A percentile compares a stretch with the other conserved stretches of the same genome.
Evolutionary conservation across 1,284 basidiomycete genomes (phyloP).

Genomic region (Puccinia novopanici): DNA sequence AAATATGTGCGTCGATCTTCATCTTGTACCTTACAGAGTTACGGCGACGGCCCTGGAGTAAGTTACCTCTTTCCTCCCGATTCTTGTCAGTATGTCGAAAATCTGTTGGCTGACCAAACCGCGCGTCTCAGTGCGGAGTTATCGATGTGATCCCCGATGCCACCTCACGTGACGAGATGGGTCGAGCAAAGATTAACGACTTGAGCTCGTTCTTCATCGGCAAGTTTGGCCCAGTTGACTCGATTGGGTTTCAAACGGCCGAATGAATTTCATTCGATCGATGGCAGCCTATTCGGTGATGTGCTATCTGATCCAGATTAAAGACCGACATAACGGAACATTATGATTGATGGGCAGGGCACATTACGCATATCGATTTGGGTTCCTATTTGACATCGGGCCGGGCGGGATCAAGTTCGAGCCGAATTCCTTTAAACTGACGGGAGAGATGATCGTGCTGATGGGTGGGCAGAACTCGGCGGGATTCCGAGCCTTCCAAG

Average conservation of each 20-base stretch:
- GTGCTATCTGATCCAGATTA: slow-evolving; percentile 95
- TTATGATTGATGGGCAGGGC: slow-evolving; percentile 96
- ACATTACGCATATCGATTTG: slow-evolving; percentile 94
- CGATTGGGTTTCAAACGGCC: slow-evolving; percentile 87
- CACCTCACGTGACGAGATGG: slow-evolving; percentile 99
- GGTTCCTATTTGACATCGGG: slow-evolving; percentile 97
- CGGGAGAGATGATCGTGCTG: slow-evolving; percentile 93
- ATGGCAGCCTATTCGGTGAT: slow-evolving; percentile 99
- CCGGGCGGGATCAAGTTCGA: slow-evolving; percentile 91
- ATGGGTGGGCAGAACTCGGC: slow-evolving; percentile 94
- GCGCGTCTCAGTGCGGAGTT: slow-evolving; percentile 76
- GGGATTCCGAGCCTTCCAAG: slow-evolving; percentile 90
- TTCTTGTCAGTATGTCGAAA: not conserved
- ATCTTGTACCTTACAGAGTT: slow-evolving; percentile 94
- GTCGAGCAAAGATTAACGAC: slow-evolving; percentile 95
- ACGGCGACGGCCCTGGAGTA: slow-evolving; percentile 96
- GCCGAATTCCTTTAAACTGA: slow-evolving; percentile 94
- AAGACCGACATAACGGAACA: slow-evolving; percentile 96
- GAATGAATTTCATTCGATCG: slow-evolving; percentile 94
- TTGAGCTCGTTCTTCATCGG: slow-evolving; percentile 90
- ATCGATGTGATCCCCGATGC: slow-evolving; percentile 98
- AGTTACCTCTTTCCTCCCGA: slow-evolving; percentile 58
- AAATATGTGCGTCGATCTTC: slow-evolving; percentile 79
- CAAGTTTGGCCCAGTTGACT: slow-evolving; percentile 87
- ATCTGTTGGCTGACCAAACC: slow-evolving; percentile 20